Conservation (phyloP, 176 grass and related monocot species). For the Rhynchospora pubera region DNA sequence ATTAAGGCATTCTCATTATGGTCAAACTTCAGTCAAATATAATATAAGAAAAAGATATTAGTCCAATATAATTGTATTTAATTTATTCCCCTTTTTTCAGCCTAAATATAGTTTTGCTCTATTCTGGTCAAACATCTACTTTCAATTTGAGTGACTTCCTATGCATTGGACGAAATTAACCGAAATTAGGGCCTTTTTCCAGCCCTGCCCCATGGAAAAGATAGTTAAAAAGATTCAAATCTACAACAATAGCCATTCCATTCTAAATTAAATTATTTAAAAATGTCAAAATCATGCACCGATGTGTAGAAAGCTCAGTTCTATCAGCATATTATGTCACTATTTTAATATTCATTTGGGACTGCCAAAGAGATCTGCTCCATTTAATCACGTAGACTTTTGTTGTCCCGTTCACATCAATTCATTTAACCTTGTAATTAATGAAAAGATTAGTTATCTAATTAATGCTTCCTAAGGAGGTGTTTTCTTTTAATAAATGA, state of each 20-base stretch:
- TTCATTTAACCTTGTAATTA: background rate
- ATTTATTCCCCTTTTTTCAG: background rate
- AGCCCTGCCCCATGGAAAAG: background rate
- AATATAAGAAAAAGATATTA: background rate
- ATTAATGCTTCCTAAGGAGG: background rate
- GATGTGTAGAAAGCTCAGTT: constrained; percentile 14
- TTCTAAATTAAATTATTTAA: background rate
- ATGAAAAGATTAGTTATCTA: background rate
- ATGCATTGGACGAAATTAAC: background rate
- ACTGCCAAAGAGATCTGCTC: background rate
- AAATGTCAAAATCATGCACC: constrained; percentile 5
- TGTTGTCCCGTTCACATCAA: constrained; percentile 8
- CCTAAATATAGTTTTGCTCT: background rate
- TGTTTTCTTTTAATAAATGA: background rate
- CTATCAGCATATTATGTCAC: background rate
- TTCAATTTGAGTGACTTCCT: background rate
- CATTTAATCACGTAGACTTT: constrained; percentile 9
- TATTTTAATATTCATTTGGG: background rate
- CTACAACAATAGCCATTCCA: background rate
- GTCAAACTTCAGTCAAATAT: background rate
- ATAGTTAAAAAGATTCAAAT: background rate
- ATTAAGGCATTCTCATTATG: too few relatives aligned
- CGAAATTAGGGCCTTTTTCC: background rate
- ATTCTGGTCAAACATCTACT: background rate
- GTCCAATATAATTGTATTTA: background rate